phyloP scores from a whole-genome alignment of 768 basidiomycete genomes.

The Roridomyces roridus region DNA sequence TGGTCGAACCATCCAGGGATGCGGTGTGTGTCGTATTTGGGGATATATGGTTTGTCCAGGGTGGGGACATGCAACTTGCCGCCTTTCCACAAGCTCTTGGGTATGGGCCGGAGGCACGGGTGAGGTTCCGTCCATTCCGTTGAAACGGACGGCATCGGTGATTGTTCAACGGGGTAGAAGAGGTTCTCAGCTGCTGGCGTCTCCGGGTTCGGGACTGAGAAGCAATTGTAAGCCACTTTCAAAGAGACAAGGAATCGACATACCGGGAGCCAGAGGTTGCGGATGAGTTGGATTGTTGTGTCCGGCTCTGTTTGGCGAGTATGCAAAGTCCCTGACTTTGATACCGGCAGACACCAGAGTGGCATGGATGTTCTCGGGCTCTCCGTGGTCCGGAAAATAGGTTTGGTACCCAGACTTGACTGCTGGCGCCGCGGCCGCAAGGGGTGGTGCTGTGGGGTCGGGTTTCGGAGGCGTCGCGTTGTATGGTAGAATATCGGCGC shows the following conservation, averaged over 20 bases:
- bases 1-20: conserved; percentile 10
- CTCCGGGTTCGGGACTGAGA: not conserved
- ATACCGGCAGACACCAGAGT: conserved; percentile 8
- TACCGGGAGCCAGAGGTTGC: conserved; percentile 7
- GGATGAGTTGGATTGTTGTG: conserved; percentile 1
- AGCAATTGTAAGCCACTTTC: not conserved
- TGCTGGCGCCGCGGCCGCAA: no score
- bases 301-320: conserved; percentile 6
- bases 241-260: not conserved
- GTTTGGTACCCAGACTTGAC: no score
- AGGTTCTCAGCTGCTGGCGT: not conserved
- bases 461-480: not conserved
- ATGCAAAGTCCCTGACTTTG: conserved; percentile 26
- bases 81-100: not conserved
- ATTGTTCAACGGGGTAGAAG: not conserved
- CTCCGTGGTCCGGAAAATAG: no score
- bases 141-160: conserved; percentile 19
- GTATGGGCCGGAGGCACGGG: conserved; percentile 5
- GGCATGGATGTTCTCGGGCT: conserved; percentile 9
- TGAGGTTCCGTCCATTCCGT: conserved; percentile 11
- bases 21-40: conserved; percentile 11
- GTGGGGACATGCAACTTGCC: not conserved
- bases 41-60: not conserved
- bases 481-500: not conserved
- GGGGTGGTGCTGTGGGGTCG: not conserved